A percentile compares a stretch with the other conserved stretches of the same genome.
phyloP scores from a whole-genome alignment of 1,284 basidiomycete species.

The Leccinum angustisporum region DNA sequence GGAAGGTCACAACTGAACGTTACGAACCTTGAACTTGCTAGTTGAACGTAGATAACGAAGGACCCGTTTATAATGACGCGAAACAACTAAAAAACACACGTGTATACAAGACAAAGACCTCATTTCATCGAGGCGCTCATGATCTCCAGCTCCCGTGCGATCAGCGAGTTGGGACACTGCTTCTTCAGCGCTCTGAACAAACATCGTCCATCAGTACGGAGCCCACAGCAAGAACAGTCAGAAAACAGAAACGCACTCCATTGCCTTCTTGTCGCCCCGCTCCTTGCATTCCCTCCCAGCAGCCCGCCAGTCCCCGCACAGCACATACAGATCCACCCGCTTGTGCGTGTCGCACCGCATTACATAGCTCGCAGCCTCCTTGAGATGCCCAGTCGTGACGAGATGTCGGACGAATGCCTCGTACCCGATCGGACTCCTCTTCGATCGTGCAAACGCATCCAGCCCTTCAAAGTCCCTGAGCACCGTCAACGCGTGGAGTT shows the following conservation, averaged over 20 bases:
- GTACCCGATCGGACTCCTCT: constrained; percentile 93
- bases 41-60: no score
- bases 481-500: constrained; percentile 79
- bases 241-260: constrained; percentile 69
- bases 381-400: constrained; percentile 66
- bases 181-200: constrained; percentile 60
- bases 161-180: constrained; percentile 44
- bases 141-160: no score
- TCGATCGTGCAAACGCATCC: constrained; percentile 81
- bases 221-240: constrained; percentile 1
- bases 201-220: constrained; percentile 7
- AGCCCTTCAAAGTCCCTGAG: constrained; percentile 81
- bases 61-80: no score
- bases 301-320: constrained; percentile 81
- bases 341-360: constrained; percentile 84
- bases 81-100: no score
- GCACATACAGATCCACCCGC: constrained; percentile 81
- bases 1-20: no score
- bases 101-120: no score
- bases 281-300: constrained; percentile 89
- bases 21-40: no score
- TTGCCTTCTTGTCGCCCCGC: constrained; percentile 73
- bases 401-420: constrained; percentile 88
- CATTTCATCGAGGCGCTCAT: no score
- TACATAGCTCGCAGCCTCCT: constrained; percentile 77